Evolutionary conservation across 2,329 filamentous ascomycete genomes (phyloP).

Genomic region (Penicillium sumatraense): DNA sequence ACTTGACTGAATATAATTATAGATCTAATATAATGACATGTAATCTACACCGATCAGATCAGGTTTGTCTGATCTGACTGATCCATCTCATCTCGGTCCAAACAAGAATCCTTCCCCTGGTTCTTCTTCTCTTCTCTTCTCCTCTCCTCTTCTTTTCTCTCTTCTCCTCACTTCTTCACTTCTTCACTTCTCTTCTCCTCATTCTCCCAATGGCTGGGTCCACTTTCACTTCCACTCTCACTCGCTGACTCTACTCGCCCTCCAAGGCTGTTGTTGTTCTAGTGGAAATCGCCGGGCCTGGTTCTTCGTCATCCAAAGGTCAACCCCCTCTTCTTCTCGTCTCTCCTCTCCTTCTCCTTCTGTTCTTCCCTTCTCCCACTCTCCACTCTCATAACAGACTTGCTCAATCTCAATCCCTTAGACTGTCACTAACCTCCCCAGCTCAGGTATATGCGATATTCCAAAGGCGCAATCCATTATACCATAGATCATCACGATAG

Average conservation of each 20-base stretch:
- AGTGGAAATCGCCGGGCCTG: slow-evolving; percentile 1
- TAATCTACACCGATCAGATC: too few relatives aligned
- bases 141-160: slow-evolving; percentile 1
- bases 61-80: too few relatives aligned
- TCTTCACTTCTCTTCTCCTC: slow-evolving; percentile 8
- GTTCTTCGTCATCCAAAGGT: slow-evolving; percentile 9
- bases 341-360: slow-evolving; percentile 14
- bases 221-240: too few relatives aligned
- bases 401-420: not conserved
- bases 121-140: not conserved
- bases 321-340: not conserved
- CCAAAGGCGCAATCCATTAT: not conserved
- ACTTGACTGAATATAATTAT: too few relatives aligned
- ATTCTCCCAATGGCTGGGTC: not conserved
- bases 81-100: not conserved
- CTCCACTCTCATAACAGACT: not conserved
- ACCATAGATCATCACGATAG: not conserved
- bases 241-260: too few relatives aligned
- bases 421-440: slow-evolving; percentile 16
- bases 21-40: too few relatives aligned
- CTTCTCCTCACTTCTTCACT: not conserved
- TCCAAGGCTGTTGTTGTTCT: too few relatives aligned
- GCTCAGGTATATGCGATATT: not conserved
- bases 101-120: not conserved
- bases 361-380: slow-evolving; percentile 3